Evolutionary conservation across 2,329 filamentous ascomycete species (phyloP), one percentile per base, ranked within the genome.

Genomic region (Pestalotiopsis sp.): DNA sequence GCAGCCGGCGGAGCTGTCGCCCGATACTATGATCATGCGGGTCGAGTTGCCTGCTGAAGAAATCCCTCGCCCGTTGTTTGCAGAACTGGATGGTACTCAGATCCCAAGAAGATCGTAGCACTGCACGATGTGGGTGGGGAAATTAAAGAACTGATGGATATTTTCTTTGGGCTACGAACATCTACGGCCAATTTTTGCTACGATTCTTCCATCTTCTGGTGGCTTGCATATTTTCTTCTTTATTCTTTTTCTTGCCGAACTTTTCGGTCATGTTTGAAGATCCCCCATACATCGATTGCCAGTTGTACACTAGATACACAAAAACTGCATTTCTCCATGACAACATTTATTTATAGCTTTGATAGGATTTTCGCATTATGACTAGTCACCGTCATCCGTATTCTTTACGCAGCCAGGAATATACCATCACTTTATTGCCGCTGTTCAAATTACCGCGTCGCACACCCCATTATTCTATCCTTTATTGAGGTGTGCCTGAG

Each of bases 21-120:
- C 63, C 20, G 63, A 65, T 11, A 65, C 63, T 13, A 38, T 57
- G 25, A n/a, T 31, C 45, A 65, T 58, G 63, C 23, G 63, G n/a
- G 63, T 49, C 45, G 63, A 65, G 49, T 45, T 65, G 23, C 63
- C 63, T 12, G 49, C 63, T 17, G 49, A 58, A 6, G 49, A 55
- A 17, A 58, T 58, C 3, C 63, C 41, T 0, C 13, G 49, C 20
- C 14, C 63, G 7, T 20, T 55, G 23, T 23, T 65, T 17, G 41
- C 41, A 5, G 63, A 58, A 14, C 45, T 65, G 1, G 63, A 65
- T 25, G 63, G 59, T 20, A 39, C 59, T 9, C 36, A 27, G 59
- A 62, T 62, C 38, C 59, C 59, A 14, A 62, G 59, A n/a, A 62
- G 45, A 17, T 17, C 58, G 58, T 27, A 60, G 11, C 13, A 12